Base-by-base conservation (phyloP, 345 rosid species). In the Sisymbrium altissimum region DNA sequence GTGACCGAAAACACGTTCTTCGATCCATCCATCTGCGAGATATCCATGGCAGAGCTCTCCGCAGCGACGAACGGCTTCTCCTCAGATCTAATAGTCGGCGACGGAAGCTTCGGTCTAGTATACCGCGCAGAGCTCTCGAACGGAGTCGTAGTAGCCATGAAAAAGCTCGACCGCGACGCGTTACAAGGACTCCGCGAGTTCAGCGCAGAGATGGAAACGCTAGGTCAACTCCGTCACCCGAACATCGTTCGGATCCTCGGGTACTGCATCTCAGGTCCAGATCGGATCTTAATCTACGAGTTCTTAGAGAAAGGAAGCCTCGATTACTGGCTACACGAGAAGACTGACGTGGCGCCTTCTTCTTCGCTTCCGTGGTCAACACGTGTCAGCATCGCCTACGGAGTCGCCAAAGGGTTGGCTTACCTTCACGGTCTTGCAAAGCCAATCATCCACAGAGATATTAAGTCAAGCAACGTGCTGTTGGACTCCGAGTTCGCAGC, bases 101-200 rank as follows among this genome's bases (percentile, higher is more conserved):
- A 93, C 62, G 98, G 98, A 19, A 88, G 98, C 54, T 93, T 93
- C 74, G 98, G 98, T 40, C 63, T 80, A 35, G 98, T 94, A 18
- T 94, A 89, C 83, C 79, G 78, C 27, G 97, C 96, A 5, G 49
- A 49, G 3, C 89, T 94, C 14, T 46, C 82, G 9, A 68, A 60
- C 74, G 89, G 88, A 66, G 80, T 61, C 79, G 83, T 82, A 45
- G 97, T 94, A 7, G 97, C 98, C 18, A 81, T 87, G 25, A 94
- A 94, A 75, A 89, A 85, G 71, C 97, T 94, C 29, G 89, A 85
- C 66, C 87, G 78, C 2, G 86, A 89, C 72, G 97, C 98, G 38
- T 82, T 89, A 46, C 97, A 91, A 77, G 98, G 98, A 3, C 84
- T 91, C 60, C 87, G 97, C 0, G 97, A 94, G 65, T 94, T 94